Conservation (phyloP, 441 rosid species). For the Brassica balearica region DNA sequence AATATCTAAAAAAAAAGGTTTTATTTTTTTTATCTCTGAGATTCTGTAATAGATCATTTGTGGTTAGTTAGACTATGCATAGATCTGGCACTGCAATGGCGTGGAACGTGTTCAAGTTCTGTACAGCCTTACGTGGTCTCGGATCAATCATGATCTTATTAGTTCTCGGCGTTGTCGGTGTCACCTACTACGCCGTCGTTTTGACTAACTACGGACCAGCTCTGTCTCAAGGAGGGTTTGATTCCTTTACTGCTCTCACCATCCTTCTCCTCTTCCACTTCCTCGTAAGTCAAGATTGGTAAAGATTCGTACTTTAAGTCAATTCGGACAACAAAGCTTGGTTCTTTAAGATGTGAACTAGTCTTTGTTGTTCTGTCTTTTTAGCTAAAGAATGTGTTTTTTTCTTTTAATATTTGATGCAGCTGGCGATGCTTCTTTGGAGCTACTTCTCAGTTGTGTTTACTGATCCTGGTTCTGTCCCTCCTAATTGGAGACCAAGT, state of each 20-base stretch:
- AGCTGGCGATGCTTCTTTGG: constrained; percentile 85
- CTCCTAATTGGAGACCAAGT: constrained; percentile 72
- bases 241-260: constrained; percentile 52
- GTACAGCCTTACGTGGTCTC: constrained; percentile 87
- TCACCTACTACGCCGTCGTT: constrained; percentile 92
- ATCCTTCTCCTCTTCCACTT: constrained; percentile 67
- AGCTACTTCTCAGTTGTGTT: constrained; percentile 76
- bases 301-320: constrained; percentile 1
- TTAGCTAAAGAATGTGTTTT: constrained; percentile 9
- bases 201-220: constrained; percentile 84
- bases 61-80: constrained; percentile 58
- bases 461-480: constrained; percentile 87
- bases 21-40: not conserved
- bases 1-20: not conserved
- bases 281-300: constrained; percentile 52
- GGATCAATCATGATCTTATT: constrained; percentile 96
- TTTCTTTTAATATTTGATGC: constrained; percentile 36
- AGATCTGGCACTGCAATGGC: constrained; percentile 97
- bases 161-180: constrained; percentile 91
- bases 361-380: not conserved
- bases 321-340: constrained; percentile 18
- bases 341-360: not conserved
- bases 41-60: constrained; percentile 26
- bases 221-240: constrained; percentile 63
- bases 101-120: constrained; percentile 96